phyloP scores from a whole-genome alignment of 306 rosid genomes.

The Alnus rubra region DNA sequence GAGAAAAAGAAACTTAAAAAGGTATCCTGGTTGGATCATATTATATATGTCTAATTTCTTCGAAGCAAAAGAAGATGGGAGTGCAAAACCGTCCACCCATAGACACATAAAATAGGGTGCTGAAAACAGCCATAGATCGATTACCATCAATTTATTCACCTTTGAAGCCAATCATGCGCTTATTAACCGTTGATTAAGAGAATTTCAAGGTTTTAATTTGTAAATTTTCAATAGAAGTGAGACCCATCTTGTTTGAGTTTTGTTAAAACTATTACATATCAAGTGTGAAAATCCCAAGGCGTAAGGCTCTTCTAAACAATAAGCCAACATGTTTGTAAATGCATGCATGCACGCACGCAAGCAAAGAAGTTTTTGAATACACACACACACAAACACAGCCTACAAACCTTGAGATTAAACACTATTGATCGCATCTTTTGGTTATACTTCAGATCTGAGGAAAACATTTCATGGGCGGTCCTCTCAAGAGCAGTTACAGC shows the following conservation, averaged over 20 bases:
- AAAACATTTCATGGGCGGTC: constrained; percentile 65
- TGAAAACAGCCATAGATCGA: not conserved
- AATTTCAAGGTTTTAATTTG: not conserved
- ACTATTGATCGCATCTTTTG: constrained; percentile 71
- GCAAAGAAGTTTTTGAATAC: not conserved
- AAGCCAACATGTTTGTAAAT: not conserved
- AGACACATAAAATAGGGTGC: not conserved
- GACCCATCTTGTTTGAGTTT: not conserved
- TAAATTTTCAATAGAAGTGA: not conserved
- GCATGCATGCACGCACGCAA: not conserved
- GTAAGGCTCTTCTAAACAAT: not conserved
- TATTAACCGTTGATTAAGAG: not conserved
- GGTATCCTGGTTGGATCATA: too few species aligned
- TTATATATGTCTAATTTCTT: too few species aligned
- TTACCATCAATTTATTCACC: not conserved
- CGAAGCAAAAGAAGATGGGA: not conserved
- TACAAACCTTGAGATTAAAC: constrained; percentile 78
- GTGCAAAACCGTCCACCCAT: not conserved
- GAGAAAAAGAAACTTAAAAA: too few species aligned
- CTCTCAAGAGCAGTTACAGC: constrained; percentile 80
- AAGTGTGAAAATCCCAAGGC: not conserved
- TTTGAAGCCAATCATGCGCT: not conserved
- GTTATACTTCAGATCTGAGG: constrained; percentile 82
- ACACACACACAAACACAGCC: not conserved
- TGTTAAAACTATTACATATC: not conserved